Conservation (phyloP, 202 grass and related monocot species). For the Saccharum hybrid region DNA sequence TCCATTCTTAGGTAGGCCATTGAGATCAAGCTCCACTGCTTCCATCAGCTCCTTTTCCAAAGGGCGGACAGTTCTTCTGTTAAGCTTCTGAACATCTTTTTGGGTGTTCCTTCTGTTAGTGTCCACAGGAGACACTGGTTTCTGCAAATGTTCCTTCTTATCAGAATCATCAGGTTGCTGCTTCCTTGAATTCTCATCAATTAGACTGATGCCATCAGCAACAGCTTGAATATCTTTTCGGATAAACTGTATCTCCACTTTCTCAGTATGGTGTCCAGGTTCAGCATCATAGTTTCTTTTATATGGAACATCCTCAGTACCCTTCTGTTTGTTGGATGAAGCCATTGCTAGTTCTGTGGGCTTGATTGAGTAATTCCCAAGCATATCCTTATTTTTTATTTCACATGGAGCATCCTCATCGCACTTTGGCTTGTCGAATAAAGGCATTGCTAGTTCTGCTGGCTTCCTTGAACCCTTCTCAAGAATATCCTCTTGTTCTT, state of each 20-base stretch:
- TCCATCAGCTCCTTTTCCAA: constrained; percentile 57
- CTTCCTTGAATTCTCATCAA: constrained; percentile 36
- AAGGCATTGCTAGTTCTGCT: constrained; percentile 33
- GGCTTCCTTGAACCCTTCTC: constrained; percentile 28
- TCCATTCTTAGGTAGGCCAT: constrained; percentile 58
- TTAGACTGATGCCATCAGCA: constrained; percentile 16
- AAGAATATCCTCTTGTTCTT: not conserved
- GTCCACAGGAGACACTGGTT: constrained; percentile 37
- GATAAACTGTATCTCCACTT: constrained; percentile 39
- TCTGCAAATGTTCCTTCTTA: constrained; percentile 34
- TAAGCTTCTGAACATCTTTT: constrained; percentile 43
- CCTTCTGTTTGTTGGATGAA: constrained; percentile 41
- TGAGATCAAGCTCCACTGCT: constrained; percentile 60
- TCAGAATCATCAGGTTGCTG: constrained; percentile 33
- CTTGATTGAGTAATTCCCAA: constrained; percentile 27
- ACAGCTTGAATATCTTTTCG: constrained; percentile 58
- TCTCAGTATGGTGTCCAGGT: constrained; percentile 34
- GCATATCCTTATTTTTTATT: constrained; percentile 39
- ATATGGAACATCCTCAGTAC: constrained; percentile 22
- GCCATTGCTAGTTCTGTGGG: constrained; percentile 24
- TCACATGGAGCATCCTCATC: constrained; percentile 37
- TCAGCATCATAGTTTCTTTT: constrained; percentile 49
- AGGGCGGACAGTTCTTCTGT: constrained; percentile 37
- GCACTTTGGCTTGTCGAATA: constrained; percentile 28
- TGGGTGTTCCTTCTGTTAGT: constrained; percentile 26